Percentiles rank a stretch among this genome's conserved stretches.
Conservation (phyloP, 2,329 filamentous ascomycete genomes). For the Phaeosphaeriaceae sp. region DNA sequence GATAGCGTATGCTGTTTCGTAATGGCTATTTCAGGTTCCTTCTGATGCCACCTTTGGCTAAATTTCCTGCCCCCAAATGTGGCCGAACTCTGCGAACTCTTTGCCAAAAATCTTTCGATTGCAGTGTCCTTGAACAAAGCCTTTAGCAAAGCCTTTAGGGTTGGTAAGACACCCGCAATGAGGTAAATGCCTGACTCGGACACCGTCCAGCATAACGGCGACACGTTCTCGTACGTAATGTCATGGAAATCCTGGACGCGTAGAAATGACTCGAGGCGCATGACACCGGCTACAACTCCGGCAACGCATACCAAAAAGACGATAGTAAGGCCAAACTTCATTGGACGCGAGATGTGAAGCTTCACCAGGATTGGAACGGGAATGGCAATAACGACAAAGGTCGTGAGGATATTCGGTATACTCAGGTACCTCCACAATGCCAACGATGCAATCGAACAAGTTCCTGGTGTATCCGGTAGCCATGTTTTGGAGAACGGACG, state of each 20-base stretch:
- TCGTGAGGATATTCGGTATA: slow-evolving; percentile 27
- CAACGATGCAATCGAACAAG: slow-evolving; percentile 17
- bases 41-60: slow-evolving; percentile 5
- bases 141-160: slow-evolving; percentile 21
- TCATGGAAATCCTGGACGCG: slow-evolving; percentile 21
- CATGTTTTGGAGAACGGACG: slow-evolving; percentile 26
- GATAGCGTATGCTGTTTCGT: not conserved
- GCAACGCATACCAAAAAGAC: slow-evolving; percentile 19
- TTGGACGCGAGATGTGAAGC: slow-evolving; percentile 13
- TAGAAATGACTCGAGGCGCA: slow-evolving; percentile 26
- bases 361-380: slow-evolving; percentile 22
- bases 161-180: slow-evolving; percentile 26
- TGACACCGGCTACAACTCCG: slow-evolving; percentile 23
- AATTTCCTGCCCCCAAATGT: slow-evolving; percentile 12
- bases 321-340: slow-evolving; percentile 16
- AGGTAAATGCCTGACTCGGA: slow-evolving; percentile 31
- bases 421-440: slow-evolving; percentile 26
- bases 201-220: slow-evolving; percentile 28
- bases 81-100: slow-evolving; percentile 7
- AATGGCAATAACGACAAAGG: slow-evolving; percentile 23
- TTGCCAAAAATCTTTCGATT: slow-evolving; percentile 20
- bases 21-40: not conserved
- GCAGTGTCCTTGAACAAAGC: slow-evolving; percentile 15
- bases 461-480: slow-evolving; percentile 6
- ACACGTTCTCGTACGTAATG: slow-evolving; percentile 22